A percentile compares a stretch with the other conserved stretches of the same genome.
Evolutionary conservation across 768 basidiomycete species (phyloP).

Genomic region (Lactarius hatsudake): DNA sequence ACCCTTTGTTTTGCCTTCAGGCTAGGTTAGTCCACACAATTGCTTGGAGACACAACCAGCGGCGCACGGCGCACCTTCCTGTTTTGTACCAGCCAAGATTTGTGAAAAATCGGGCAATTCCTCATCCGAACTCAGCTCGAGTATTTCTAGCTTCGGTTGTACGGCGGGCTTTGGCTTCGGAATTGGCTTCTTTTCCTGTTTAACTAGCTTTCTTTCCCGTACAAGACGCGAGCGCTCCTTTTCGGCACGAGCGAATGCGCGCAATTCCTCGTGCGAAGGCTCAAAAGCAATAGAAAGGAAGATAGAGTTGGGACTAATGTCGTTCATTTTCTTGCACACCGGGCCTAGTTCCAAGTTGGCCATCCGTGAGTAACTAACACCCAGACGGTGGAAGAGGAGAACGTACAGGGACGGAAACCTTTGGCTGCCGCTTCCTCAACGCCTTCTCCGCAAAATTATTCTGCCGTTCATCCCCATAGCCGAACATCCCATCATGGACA

Average conservation of each 20-base stretch:
- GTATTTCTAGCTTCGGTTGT: conserved; percentile 23
- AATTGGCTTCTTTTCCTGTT: background rate
- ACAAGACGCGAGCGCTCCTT: conserved; percentile 12
- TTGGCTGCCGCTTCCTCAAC: conserved; percentile 55
- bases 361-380: background rate
- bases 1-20: background rate
- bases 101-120: conserved; percentile 50
- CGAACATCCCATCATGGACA: conserved; percentile 58
- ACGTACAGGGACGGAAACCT: conserved; percentile 58
- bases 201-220: conserved; percentile 5
- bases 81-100: conserved; percentile 34
- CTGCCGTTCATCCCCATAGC: conserved; percentile 52
- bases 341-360: conserved; percentile 45
- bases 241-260: conserved; percentile 37
- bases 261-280: conserved; percentile 58
- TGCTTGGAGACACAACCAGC: background rate
- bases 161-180: conserved; percentile 26
- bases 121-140: conserved; percentile 38
- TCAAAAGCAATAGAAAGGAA: conserved; percentile 70
- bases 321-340: conserved; percentile 64
- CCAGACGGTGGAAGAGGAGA: background rate
- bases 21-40: background rate
- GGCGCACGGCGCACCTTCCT: conserved; percentile 4
- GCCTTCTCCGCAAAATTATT: conserved; percentile 54
- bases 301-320: conserved; percentile 47